phyloP scores from a whole-genome alignment of 306 rosid species.

The Styphnolobium japonicum region DNA sequence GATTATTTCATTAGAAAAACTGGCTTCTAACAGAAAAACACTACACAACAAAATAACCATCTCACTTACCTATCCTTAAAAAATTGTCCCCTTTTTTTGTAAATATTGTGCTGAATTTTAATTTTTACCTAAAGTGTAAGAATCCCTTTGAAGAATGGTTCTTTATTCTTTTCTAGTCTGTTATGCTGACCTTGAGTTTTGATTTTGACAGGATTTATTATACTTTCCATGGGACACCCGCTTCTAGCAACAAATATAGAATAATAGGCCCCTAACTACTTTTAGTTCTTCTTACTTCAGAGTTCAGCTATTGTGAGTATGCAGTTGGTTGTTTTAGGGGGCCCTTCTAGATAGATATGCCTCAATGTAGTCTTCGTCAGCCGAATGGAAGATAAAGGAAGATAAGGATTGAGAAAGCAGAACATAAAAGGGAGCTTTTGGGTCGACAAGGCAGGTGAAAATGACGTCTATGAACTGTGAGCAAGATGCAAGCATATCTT shows the following conservation, averaged over 20 bases:
- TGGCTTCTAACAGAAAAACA: too few species aligned
- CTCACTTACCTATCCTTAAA: too few species aligned
- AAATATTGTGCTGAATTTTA: too few species aligned
- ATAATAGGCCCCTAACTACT: neutral
- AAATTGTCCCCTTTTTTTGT: too few species aligned
- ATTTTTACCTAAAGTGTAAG: too few species aligned
- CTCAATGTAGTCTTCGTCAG: neutral
- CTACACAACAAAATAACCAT: too few species aligned
- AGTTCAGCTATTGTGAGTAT: neutral
- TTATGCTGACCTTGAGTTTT: neutral
- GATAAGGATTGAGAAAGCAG: neutral
- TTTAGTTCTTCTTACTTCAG: neutral
- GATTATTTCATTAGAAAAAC: too few species aligned
- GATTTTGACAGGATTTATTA: neutral
- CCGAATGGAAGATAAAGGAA: neutral
- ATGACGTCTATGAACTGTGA: neutral
- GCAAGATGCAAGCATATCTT: conserved; percentile 3
- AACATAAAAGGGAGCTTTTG: neutral
- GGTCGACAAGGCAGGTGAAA: neutral
- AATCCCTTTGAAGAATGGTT: neutral
- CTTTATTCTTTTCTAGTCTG: neutral
- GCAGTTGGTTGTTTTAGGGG: neutral
- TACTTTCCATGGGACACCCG: neutral
- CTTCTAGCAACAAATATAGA: neutral
- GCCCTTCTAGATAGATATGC: neutral